phyloP scores from a whole-genome alignment of 1,284 basidiomycete species.

The Papiliotrema flavescens region DNA sequence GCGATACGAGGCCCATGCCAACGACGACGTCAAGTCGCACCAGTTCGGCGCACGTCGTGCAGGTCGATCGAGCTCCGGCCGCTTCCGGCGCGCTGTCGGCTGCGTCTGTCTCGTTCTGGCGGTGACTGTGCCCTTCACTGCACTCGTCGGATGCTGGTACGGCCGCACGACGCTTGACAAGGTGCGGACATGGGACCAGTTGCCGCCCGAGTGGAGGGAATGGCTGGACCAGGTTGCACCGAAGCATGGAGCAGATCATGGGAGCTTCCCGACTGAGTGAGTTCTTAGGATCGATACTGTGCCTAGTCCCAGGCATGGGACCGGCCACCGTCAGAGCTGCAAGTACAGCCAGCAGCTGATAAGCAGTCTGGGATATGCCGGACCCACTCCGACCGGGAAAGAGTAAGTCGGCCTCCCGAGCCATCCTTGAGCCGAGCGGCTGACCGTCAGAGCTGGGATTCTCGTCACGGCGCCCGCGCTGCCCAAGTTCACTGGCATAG shows the following conservation, averaged over 20 bases:
- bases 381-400: slow-evolving; percentile 75
- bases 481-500: slow-evolving; percentile 66
- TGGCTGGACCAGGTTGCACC: slow-evolving; percentile 30
- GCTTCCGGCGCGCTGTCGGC: slow-evolving; percentile 14
- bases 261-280: slow-evolving; percentile 45
- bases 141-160: slow-evolving; percentile 23
- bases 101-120: slow-evolving; percentile 27
- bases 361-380: slow-evolving; percentile 67
- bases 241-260: slow-evolving; percentile 18
- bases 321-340: too few relatives aligned
- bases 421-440: not conserved
- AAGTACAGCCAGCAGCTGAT: slow-evolving; percentile 16
- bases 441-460: slow-evolving; percentile 56
- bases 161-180: slow-evolving; percentile 21
- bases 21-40: not conserved
- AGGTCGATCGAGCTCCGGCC: slow-evolving; percentile 3
- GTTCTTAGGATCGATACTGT: slow-evolving; percentile 15
- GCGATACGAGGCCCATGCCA: slow-evolving; percentile 18
- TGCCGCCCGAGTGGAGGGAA: slow-evolving; percentile 37
- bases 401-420: slow-evolving; percentile 51
- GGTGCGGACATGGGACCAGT: slow-evolving; percentile 24
- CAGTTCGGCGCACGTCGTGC: slow-evolving; percentile 1
- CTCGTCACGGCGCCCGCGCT: slow-evolving; percentile 72
- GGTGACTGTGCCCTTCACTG: slow-evolving; percentile 23
- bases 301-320: too few relatives aligned